Conservation (phyloP, 129 eudicot species). For the Helichrysum umbraculigerum region DNA sequence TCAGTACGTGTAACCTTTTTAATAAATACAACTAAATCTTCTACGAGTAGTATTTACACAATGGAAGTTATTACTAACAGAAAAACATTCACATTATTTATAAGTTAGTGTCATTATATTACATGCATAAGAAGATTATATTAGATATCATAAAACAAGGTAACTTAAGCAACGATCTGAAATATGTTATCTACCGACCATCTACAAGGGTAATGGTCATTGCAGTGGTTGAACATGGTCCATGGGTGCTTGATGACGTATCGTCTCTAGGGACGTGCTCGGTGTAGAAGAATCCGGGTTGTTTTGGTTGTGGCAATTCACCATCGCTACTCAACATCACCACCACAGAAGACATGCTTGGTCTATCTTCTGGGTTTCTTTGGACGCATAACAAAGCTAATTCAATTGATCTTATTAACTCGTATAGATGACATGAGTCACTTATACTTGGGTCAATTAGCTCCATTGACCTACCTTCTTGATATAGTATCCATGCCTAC, state of each 20-base stretch:
- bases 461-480: slow-evolving; percentile 46
- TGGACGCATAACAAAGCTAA: slow-evolving; percentile 52
- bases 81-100: neutral
- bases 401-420: slow-evolving; percentile 45
- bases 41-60: no score
- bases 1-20: no score
- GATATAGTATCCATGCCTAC: slow-evolving; percentile 52
- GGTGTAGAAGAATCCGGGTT: slow-evolving; percentile 53
- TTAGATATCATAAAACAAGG: neutral
- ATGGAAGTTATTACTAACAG: no score
- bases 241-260: slow-evolving; percentile 25
- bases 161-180: neutral
- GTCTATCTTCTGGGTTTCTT: slow-evolving; percentile 50
- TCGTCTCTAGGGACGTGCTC: slow-evolving; percentile 38
- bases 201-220: slow-evolving; percentile 35
- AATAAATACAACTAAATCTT: no score
- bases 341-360: slow-evolving; percentile 48
- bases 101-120: neutral
- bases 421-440: slow-evolving; percentile 28
- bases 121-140: neutral
- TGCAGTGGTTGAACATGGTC: slow-evolving; percentile 19
- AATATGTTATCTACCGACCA: slow-evolving; percentile 20
- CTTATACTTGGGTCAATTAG: slow-evolving; percentile 32
- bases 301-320: slow-evolving; percentile 38
- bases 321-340: slow-evolving; percentile 41